Base-by-base conservation (phyloP, 129 eudicot genomes). In the Flaveria robusta region DNA sequence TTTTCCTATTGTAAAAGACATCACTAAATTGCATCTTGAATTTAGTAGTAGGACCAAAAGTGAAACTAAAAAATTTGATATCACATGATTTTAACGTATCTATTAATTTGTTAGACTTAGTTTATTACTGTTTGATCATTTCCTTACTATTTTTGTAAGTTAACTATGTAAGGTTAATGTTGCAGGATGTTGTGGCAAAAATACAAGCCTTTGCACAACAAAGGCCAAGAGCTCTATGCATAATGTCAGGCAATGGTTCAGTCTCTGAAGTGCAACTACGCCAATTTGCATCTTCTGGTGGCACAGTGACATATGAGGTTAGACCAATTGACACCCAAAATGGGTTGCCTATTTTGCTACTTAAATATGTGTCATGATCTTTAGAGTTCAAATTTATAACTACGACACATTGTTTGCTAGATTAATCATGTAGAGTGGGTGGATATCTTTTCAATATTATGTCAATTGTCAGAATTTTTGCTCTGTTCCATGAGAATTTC, bases 191-290 rank as follows among this genome's bases (percentile, higher is more conserved):
- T 58, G 88, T 94, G 0, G 88, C 90, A 74, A 91, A 85, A 68
- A 72, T 91, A 72, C 62, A 88, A 59, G 81, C 90, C 5, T 91
- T 91, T 65, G 88, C 97, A 71, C 90, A 88, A 74, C 93, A 88
- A 77, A 78, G 91, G 77, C 90, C 90, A n/a, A 88, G 94, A 82
- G 94, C 92, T 74, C 76, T 91, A 77, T 91, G 97, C 81, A 79
- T 91, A 68, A 68, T 91, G 80, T 86, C 97, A 27, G 97, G 87
- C 16, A 91, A 77, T 58, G 97, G 97, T 66, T 47, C 90, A 8
- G 83, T 91, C 78, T 86, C 94, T 41, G 73, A 81, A 2, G 85
- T 91, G 26, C 89, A 93, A 23, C 65, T 91, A 74, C 88, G 91
- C 19, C 94, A 86, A 29, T 84, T 87, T 66, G 78, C 87, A 58